Evolutionary conservation across 2,329 filamentous ascomycete genomes (phyloP).

Genomic region (Colletotrichum sp.): DNA sequence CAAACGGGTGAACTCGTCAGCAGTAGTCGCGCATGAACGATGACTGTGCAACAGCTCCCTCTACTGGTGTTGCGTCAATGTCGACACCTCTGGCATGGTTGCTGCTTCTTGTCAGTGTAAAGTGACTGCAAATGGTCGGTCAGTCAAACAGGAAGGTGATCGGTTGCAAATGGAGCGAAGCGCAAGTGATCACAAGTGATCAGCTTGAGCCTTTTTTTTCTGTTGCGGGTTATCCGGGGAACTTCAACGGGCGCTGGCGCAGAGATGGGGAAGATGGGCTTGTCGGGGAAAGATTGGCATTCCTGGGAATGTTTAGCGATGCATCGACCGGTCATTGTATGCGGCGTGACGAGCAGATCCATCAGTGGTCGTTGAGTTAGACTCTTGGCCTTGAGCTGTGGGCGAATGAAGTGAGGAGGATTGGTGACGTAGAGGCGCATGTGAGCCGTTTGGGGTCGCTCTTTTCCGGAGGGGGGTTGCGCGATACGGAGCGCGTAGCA

Average conservation of each 20-base stretch:
- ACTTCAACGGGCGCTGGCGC: not conserved
- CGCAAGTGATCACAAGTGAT: not conserved
- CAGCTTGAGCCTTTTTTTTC: not conserved
- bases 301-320: not conserved
- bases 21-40: not conserved
- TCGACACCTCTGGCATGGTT: not conserved
- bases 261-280: not conserved
- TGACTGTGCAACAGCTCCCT: not conserved
- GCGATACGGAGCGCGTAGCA: not conserved
- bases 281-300: constrained; percentile 2
- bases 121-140: not conserved
- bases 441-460: not conserved
- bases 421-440: constrained; percentile 12
- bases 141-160: not conserved
- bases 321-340: not conserved
- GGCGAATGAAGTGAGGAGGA: constrained; percentile 3
- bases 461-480: not conserved
- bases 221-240: not conserved
- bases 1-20: not conserved
- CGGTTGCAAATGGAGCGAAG: not conserved
- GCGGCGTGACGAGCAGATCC: constrained; percentile 13
- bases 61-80: not conserved
- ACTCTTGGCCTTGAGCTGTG: constrained; percentile 9
- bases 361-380: constrained; percentile 20
- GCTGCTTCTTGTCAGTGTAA: not conserved